Percentiles rank a stretch among this genome's conserved stretches.
These are phyloP conservation scores for Lichenothelia convexa DNA, from an alignment of 495 filamentous ascomycete species.

Conservation along the genomic window DNA sequence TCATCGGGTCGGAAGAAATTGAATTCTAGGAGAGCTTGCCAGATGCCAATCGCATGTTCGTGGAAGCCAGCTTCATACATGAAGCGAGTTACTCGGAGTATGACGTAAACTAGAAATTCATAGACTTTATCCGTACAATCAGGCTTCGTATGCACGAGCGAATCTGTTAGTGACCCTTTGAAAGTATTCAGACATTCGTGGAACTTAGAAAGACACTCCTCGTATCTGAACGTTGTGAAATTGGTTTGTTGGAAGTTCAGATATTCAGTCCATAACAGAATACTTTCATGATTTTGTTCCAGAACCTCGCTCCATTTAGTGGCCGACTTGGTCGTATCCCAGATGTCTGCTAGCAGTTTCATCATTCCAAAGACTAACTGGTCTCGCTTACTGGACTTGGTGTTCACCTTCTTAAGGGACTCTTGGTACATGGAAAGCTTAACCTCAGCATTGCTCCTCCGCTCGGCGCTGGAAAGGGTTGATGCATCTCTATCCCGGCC, in stretches of 20 bases:
- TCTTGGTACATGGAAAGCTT: conserved; percentile 68
- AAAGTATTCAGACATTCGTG: conserved; percentile 37
- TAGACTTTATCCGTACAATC: background rate
- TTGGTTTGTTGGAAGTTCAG: conserved; percentile 58
- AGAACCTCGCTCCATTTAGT: conserved; percentile 46
- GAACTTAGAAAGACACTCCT: conserved; percentile 38
- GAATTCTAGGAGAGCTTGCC: conserved; percentile 71
- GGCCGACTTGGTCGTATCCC: conserved; percentile 46
- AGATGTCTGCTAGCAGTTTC: conserved; percentile 49
- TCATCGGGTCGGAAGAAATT: conserved; percentile 37
- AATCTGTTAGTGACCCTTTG: too few species aligned
- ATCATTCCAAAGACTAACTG: conserved; percentile 47
- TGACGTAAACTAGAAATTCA: conserved; percentile 4
- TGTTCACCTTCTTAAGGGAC: conserved; percentile 39
- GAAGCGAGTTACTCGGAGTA: conserved; percentile 55
- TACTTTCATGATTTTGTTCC: conserved; percentile 35
- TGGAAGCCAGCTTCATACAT: conserved; percentile 60
- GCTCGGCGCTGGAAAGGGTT: conserved; percentile 39
- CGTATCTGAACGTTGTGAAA: conserved; percentile 48
- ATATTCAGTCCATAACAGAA: conserved; percentile 54
- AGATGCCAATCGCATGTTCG: conserved; percentile 61
- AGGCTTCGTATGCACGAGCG: too few species aligned
- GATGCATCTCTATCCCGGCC: conserved; percentile 14
- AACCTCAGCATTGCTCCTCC: conserved; percentile 50
- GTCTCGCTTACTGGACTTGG: conserved; percentile 26